Evolutionary conservation across 2,329 filamentous ascomycete genomes (phyloP).

Genomic region (Rutstroemia sp.): DNA sequence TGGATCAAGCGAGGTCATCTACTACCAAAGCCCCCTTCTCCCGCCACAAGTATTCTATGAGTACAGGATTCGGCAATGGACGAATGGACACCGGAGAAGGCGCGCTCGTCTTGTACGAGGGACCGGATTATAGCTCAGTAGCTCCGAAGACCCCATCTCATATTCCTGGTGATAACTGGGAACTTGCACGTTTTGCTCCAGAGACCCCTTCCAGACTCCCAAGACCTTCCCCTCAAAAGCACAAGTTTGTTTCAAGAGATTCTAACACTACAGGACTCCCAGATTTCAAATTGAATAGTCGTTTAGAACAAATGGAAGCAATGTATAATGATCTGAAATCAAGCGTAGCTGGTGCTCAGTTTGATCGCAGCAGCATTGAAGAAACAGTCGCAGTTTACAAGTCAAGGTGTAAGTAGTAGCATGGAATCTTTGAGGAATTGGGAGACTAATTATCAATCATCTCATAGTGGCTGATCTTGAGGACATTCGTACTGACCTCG

Average conservation of each 20-base stretch:
- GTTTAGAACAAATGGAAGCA: conserved; percentile 68
- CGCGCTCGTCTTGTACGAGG: conserved; percentile 24
- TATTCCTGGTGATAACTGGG: conserved; percentile 28
- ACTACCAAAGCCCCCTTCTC: conserved; percentile 10
- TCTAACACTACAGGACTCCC: conserved; percentile 59
- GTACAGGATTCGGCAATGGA: conserved; percentile 15
- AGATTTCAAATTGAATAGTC: conserved; percentile 75
- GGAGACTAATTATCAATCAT: conserved; percentile 6
- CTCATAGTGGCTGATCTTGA: conserved; percentile 42
- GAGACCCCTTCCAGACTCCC: conserved; percentile 36
- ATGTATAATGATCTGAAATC: conserved; percentile 66
- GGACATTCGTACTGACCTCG: conserved; percentile 25
- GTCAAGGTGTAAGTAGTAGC: conserved; percentile 37
- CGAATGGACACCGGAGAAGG: conserved; percentile 18
- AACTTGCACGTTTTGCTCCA: conserved; percentile 17
- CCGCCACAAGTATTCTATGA: conserved; percentile 19
- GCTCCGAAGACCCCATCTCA: conserved; percentile 29
- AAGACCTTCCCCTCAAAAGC: conserved; percentile 33
- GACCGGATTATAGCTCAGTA: conserved; percentile 20
- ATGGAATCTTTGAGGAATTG: not conserved
- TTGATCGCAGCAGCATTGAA: conserved; percentile 62
- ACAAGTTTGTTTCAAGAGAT: conserved; percentile 58
- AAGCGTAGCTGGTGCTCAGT: conserved; percentile 62
- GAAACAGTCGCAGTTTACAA: conserved; percentile 70
- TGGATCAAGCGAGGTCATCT: conserved; percentile 12